These are phyloP conservation scores for Botrytis galanthina DNA, from an alignment of 2,329 filamentous ascomycete genomes.

Conservation along the genomic window DNA sequence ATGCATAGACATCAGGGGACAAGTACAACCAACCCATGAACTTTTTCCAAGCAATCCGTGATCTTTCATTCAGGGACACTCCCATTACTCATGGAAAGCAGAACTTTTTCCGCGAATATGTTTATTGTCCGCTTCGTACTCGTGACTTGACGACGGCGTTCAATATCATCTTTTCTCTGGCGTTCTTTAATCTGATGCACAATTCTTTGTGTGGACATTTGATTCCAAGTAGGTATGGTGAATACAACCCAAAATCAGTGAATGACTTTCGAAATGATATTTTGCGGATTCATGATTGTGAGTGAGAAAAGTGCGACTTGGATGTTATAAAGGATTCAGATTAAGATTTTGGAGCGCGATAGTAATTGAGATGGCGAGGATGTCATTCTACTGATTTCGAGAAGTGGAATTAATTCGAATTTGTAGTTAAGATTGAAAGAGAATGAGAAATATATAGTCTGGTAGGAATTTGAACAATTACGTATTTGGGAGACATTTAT, in stretches of 20 bases:
- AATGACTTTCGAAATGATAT: neutral
- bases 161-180: neutral
- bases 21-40: neutral
- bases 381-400: neutral
- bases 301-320: neutral
- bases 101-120: neutral
- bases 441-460: neutral
- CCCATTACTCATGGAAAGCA: neutral
- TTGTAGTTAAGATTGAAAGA: neutral
- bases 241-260: neutral
- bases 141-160: neutral
- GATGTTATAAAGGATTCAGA: neutral
- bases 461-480: neutral
- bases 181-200: neutral
- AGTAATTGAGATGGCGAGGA: neutral
- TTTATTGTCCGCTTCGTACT: neutral
- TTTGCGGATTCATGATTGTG: neutral
- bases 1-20: neutral
- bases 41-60: neutral
- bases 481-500: neutral
- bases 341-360: neutral
- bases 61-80: neutral
- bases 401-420: neutral
- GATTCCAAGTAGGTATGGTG: neutral
- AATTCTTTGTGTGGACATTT: neutral